Conservation (phyloP, 805 yeast species). For the baker's yeast (Saccharomyces cerevisiae) region DNA sequence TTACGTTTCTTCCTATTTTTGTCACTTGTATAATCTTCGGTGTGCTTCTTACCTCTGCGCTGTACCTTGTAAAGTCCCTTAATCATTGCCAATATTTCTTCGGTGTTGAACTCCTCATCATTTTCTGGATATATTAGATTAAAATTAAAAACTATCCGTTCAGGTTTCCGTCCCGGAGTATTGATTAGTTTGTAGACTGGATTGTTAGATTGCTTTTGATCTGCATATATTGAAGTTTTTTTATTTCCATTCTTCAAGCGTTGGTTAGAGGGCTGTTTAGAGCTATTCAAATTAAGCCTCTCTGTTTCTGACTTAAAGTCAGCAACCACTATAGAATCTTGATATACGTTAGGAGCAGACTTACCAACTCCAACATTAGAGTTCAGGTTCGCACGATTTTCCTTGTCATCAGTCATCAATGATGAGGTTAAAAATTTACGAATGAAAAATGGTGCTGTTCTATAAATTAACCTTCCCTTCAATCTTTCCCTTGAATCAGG, state of each 20-base stretch:
- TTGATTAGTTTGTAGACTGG: conserved; percentile 43
- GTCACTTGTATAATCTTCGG: conserved; percentile 31
- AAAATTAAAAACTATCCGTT: conserved; percentile 50
- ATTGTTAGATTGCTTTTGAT: conserved; percentile 28
- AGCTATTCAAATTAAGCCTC: neutral
- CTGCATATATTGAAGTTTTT: conserved; percentile 34
- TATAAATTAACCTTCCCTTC: neutral
- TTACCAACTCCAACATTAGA: neutral
- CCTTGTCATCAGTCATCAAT: neutral
- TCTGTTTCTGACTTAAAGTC: neutral
- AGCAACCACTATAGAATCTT: neutral
- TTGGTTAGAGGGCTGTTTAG: neutral
- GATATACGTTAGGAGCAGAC: neutral
- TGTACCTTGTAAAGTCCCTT: conserved; percentile 41
- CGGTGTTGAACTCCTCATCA: conserved; percentile 42
- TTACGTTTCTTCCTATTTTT: neutral
- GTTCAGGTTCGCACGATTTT: neutral
- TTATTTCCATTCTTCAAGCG: conserved; percentile 9
- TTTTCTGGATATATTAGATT: conserved; percentile 37
- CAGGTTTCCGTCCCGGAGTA: conserved; percentile 49
- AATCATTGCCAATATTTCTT: conserved; percentile 52
- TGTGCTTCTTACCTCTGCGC: conserved; percentile 54
- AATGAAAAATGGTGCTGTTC: neutral
- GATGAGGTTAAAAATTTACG: neutral
- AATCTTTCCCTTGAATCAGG: conserved; percentile 1